Percentiles rank a stretch among this genome's conserved stretches.
These are phyloP conservation scores for Penicillium frequentans DNA, from an alignment of 2,329 filamentous ascomycete species.

Conservation along the genomic window DNA sequence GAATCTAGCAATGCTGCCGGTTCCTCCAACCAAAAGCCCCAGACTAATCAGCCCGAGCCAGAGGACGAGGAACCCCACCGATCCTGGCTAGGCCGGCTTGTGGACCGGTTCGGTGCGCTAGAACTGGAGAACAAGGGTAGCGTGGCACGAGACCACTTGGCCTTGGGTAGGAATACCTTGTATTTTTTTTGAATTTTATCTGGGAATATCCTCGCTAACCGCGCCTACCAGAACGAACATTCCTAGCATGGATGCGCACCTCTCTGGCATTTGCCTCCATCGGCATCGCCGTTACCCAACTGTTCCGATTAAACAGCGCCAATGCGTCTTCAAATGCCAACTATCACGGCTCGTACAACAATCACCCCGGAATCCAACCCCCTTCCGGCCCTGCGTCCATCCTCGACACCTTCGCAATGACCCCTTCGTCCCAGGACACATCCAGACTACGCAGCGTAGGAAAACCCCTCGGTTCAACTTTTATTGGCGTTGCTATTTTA, in stretches of 20 bases:
- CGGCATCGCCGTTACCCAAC: constrained; percentile 65
- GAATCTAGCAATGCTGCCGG: background rate
- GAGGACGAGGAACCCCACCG: background rate
- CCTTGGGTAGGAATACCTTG: constrained; percentile 50
- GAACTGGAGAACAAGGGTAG: constrained; percentile 68
- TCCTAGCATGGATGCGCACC: constrained; percentile 67
- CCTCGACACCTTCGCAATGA: constrained; percentile 18
- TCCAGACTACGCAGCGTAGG: constrained; percentile 51
- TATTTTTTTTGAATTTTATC: background rate
- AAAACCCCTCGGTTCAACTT: constrained; percentile 65
- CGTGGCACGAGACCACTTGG: constrained; percentile 65
- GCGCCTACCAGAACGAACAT: constrained; percentile 59
- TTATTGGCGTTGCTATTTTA: constrained; percentile 61
- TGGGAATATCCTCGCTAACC: constrained; percentile 4
- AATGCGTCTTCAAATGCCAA: constrained; percentile 25
- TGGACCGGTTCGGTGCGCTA: constrained; percentile 62
- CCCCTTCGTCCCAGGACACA: constrained; percentile 9
- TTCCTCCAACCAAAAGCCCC: background rate
- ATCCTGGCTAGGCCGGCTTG: constrained; percentile 49
- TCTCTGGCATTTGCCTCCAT: constrained; percentile 66
- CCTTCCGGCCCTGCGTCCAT: constrained; percentile 18
- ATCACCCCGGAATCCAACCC: constrained; percentile 11
- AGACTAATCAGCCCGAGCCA: constrained; percentile 8
- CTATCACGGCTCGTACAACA: background rate
- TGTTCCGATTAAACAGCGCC: constrained; percentile 63